Evolutionary conservation across 164 flowering plant genomes (phyloP).

Genomic region (Vitis rupestris): DNA sequence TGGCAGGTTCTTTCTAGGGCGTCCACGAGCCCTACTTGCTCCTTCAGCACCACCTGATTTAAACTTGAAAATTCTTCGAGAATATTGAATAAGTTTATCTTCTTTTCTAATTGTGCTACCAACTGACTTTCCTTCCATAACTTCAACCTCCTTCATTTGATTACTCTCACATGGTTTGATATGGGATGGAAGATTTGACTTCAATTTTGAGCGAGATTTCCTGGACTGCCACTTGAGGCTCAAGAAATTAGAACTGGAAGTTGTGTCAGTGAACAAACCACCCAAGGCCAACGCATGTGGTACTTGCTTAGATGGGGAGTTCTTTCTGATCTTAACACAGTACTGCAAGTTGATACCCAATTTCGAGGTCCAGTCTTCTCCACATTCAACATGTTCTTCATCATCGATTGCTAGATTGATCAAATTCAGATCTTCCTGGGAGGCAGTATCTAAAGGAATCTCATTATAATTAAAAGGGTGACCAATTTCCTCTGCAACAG

Average conservation of each 20-base stretch:
- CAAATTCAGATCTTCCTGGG: slow-evolving; percentile 67
- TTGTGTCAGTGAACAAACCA: slow-evolving; percentile 45
- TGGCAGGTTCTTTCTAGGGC: slow-evolving; percentile 8
- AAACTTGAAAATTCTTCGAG: slow-evolving; percentile 41
- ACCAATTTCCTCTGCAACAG: slow-evolving; percentile 69
- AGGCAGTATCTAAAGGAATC: slow-evolving; percentile 54
- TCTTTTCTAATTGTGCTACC: slow-evolving; percentile 18
- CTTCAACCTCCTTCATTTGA: slow-evolving; percentile 24
- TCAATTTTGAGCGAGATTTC: slow-evolving; percentile 64
- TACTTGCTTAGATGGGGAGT: slow-evolving; percentile 47
- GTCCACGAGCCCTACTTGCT: slow-evolving; percentile 10
- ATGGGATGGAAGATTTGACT: slow-evolving; percentile 16
- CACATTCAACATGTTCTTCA: slow-evolving; percentile 46
- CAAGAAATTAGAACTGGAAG: slow-evolving; percentile 26
- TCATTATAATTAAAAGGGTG: slow-evolving; percentile 45
- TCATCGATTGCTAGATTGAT: slow-evolving; percentile 76
- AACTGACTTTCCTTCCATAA: slow-evolving; percentile 17
- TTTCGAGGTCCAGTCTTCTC: slow-evolving; percentile 86
- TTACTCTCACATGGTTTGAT: slow-evolving; percentile 19
- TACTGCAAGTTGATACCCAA: slow-evolving; percentile 67
- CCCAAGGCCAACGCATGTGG: slow-evolving; percentile 53
- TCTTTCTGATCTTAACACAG: slow-evolving; percentile 59
- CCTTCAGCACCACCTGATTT: slow-evolving; percentile 18
- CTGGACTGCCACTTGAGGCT: slow-evolving; percentile 59
- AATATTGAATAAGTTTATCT: slow-evolving; percentile 45